These are phyloP conservation scores for Neopestalotiopsis sp. DNA, from an alignment of 2,329 filamentous ascomycete genomes.

Conservation along the genomic window DNA sequence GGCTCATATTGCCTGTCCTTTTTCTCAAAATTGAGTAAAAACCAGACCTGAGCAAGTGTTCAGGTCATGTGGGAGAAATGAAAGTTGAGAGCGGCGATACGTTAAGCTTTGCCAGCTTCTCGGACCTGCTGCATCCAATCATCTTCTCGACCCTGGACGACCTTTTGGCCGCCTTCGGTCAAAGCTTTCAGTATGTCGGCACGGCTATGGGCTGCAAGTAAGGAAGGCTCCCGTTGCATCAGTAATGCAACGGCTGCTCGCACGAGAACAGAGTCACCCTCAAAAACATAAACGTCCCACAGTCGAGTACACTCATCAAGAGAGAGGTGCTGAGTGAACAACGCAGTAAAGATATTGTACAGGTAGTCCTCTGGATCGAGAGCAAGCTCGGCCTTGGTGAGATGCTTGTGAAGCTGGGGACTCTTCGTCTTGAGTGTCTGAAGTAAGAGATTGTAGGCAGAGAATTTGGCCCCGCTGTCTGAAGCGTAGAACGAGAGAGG, in stretches of 20 bases:
- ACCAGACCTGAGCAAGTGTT: too few species aligned
- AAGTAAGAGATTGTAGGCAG: slow-evolving; percentile 72
- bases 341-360: slow-evolving; percentile 62
- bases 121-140: slow-evolving; percentile 33
- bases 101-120: slow-evolving; percentile 27
- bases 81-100: neutral
- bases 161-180: slow-evolving; percentile 33
- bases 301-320: slow-evolving; percentile 74
- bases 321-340: slow-evolving; percentile 68
- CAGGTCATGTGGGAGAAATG: too few species aligned
- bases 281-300: slow-evolving; percentile 85
- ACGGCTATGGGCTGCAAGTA: slow-evolving; percentile 51
- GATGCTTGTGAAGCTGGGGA: slow-evolving; percentile 65
- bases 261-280: slow-evolving; percentile 75
- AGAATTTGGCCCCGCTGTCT: slow-evolving; percentile 70
- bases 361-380: slow-evolving; percentile 61
- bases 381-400: slow-evolving; percentile 54
- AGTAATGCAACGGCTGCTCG: slow-evolving; percentile 74
- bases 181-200: slow-evolving; percentile 48
- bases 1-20: neutral
- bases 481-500: slow-evolving; percentile 77
- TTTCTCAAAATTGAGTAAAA: too few species aligned
- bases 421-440: slow-evolving; percentile 70
- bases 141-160: slow-evolving; percentile 30
- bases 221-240: slow-evolving; percentile 54